Percentiles rank a stretch among this genome's conserved stretches.
Evolutionary conservation across 1,139 yeast species (phyloP).

Genomic region (Blastobotrys elegans): DNA sequence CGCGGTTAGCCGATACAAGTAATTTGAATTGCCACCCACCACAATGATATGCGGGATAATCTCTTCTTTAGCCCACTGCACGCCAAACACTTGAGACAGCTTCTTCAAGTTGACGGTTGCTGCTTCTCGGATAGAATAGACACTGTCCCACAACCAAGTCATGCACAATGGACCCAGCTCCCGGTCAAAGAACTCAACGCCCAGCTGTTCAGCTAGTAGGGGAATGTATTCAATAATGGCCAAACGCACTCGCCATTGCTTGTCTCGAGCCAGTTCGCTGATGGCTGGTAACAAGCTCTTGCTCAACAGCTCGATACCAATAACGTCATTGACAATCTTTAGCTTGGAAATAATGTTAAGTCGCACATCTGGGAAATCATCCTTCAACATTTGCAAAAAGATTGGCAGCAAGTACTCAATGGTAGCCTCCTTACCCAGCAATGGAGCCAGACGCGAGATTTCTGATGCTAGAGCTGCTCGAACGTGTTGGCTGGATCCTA

Average conservation of each 20-base stretch:
- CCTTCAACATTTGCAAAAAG: slow-evolving; percentile 88
- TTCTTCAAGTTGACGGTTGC: slow-evolving; percentile 81
- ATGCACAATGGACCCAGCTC: slow-evolving; percentile 86
- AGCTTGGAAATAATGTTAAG: slow-evolving; percentile 89
- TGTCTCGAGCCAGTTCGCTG: slow-evolving; percentile 91
- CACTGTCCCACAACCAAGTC: slow-evolving; percentile 98
- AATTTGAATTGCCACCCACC: slow-evolving; percentile 52
- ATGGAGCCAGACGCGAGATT: slow-evolving; percentile 80
- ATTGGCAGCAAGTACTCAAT: slow-evolving; percentile 81
- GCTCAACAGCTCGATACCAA: slow-evolving; percentile 83
- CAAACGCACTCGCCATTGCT: slow-evolving; percentile 95
- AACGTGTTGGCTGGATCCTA: slow-evolving; percentile 89
- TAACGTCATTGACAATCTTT: slow-evolving; percentile 87
- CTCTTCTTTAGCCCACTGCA: slow-evolving; percentile 86
- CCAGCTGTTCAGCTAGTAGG: slow-evolving; percentile 89
- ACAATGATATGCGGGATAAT: slow-evolving; percentile 71
- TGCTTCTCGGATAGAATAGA: slow-evolving; percentile 93
- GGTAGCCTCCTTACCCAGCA: slow-evolving; percentile 79
- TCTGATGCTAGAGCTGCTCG: slow-evolving; percentile 89
- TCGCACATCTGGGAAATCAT: slow-evolving; percentile 95
- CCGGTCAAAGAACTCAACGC: slow-evolving; percentile 87
- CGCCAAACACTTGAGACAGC: slow-evolving; percentile 82
- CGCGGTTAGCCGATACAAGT: slow-evolving; percentile 87
- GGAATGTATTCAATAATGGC: slow-evolving; percentile 98
- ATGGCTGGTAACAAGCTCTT: slow-evolving; percentile 92